phyloP scores from a whole-genome alignment of 2,329 filamentous ascomycete species.

The Teratosphaeria viscida region DNA sequence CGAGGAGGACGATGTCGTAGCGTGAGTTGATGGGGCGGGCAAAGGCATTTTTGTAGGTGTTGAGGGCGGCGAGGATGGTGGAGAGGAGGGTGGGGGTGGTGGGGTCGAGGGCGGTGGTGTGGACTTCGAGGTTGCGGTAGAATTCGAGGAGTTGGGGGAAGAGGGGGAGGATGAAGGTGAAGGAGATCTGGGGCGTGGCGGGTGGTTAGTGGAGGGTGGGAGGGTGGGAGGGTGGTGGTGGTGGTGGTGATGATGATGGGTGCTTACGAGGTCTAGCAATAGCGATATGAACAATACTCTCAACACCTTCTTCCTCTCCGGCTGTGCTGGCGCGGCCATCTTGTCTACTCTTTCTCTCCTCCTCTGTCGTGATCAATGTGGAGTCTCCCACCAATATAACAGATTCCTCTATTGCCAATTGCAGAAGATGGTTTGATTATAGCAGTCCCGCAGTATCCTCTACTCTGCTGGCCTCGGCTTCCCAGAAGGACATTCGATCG shows the following conservation, averaged over 20 bases:
- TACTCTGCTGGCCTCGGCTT: no score
- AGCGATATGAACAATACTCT: constrained; percentile 82
- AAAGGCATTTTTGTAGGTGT: constrained; percentile 91
- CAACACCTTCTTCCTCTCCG: constrained; percentile 46
- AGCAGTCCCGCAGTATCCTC: no score
- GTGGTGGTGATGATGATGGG: background rate
- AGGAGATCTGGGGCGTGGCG: constrained; percentile 61
- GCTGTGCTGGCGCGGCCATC: background rate
- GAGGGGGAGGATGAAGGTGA: constrained; percentile 94
- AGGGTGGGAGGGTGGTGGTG: background rate
- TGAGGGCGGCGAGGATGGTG: constrained; percentile 69
- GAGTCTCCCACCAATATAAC: background rate
- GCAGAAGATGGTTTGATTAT: no score
- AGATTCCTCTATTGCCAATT: no score
- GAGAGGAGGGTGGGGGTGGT: constrained; percentile 59
- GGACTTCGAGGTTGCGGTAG: constrained; percentile 74
- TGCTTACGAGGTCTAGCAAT: constrained; percentile 69
- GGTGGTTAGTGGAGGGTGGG: background rate
- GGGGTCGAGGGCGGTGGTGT: constrained; percentile 43
- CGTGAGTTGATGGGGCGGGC: constrained; percentile 84
- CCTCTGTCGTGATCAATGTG: background rate
- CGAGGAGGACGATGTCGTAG: constrained; percentile 93
- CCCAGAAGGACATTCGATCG: constrained; percentile 19
- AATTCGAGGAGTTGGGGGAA: constrained; percentile 94
- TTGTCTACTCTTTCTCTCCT: background rate